A percentile compares a stretch with the other conserved stretches of the same genome.
phyloP scores from a whole-genome alignment of 345 rosid species.

The Eucalyptus pumila region DNA sequence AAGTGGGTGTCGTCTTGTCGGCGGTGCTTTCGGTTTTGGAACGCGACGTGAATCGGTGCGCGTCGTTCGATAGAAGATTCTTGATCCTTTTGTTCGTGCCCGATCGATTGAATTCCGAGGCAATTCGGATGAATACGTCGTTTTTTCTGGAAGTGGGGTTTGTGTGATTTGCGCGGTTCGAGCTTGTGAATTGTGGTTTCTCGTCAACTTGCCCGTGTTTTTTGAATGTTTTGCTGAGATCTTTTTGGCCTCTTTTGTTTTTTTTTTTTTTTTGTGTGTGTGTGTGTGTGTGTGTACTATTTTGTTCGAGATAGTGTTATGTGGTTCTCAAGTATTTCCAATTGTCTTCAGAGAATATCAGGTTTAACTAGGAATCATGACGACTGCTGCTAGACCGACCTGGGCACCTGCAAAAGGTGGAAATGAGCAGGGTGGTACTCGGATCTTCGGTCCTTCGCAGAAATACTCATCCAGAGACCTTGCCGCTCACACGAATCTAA shows the following conservation, averaged over 20 bases:
- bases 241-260: not conserved
- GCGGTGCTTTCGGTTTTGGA: not conserved
- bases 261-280: not conserved
- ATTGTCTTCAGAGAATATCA: not conserved
- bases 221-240: not conserved
- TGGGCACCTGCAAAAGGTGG: conserved; percentile 99
- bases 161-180: not conserved
- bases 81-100: not conserved
- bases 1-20: not conserved
- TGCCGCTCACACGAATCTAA: conserved; percentile 79
- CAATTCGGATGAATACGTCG: not conserved
- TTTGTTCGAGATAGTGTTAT: not conserved
- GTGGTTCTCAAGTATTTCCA: not conserved
- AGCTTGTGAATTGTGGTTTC: not conserved
- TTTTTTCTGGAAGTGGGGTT: not conserved
- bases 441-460: conserved; percentile 97
- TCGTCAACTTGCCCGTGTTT: not conserved
- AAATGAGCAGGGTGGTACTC: conserved; percentile 93
- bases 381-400: conserved; percentile 95
- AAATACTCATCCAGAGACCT: conserved; percentile 92
- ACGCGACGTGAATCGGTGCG: not conserved
- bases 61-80: not conserved
- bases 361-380: conserved; percentile 27
- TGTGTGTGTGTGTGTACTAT: not conserved
- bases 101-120: not conserved